Percentiles rank a stretch among this genome's conserved stretches.
Conservation (phyloP, 768 basidiomycete species). For the Galerina marginata region DNA sequence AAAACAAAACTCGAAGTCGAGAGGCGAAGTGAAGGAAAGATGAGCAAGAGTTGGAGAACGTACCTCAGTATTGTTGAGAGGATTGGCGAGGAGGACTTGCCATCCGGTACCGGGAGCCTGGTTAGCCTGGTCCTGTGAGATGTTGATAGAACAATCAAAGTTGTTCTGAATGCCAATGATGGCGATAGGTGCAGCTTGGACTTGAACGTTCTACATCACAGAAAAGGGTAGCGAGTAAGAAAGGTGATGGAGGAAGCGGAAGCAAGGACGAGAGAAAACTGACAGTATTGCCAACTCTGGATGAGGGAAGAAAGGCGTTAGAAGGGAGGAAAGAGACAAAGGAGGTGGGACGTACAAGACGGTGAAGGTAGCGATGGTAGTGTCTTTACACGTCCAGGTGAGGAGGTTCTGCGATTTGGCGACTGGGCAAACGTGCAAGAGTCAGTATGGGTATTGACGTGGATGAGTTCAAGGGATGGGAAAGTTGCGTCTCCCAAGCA, state of each 20-base stretch:
- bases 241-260: constrained; percentile 36
- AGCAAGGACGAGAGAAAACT: neutral
- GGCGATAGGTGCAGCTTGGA: constrained; percentile 48
- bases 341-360: constrained; percentile 49
- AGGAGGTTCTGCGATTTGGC: constrained; percentile 61
- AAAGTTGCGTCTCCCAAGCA: neutral
- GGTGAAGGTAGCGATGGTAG: constrained; percentile 48
- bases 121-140: constrained; percentile 51
- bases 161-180: constrained; percentile 58
- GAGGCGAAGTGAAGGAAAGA: neutral
- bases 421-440: constrained; percentile 43
- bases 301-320: neutral
- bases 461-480: neutral
- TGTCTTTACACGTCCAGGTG: constrained; percentile 58
- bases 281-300: constrained; percentile 18
- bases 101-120: constrained; percentile 52
- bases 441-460: neutral
- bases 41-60: constrained; percentile 25
- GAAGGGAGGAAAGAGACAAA: neutral
- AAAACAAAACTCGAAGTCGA: too few species aligned
- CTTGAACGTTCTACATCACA: constrained; percentile 26
- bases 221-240: constrained; percentile 37
- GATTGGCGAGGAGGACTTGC: constrained; percentile 54
- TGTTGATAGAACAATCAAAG: constrained; percentile 61
- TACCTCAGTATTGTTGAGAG: constrained; percentile 58